A percentile compares a stretch with the other conserved stretches of the same genome.
phyloP scores from a whole-genome alignment of 345 rosid genomes.

The Excoecaria cochinchinensis region DNA sequence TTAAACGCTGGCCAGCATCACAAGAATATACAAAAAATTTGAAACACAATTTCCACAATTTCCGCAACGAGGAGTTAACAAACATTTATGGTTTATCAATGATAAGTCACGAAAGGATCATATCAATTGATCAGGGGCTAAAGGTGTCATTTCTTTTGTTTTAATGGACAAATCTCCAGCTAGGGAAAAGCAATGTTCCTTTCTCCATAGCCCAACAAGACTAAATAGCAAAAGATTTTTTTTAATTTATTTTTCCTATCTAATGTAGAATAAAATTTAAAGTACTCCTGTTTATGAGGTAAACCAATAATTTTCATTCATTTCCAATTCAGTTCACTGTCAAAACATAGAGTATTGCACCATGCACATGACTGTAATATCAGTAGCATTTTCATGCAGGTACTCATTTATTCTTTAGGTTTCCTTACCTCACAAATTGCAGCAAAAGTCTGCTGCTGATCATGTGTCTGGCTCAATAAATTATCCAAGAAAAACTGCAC shows the following conservation, averaged over 20 bases:
- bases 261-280: neutral
- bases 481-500: constrained; percentile 89
- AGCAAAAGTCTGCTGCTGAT: constrained; percentile 80
- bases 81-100: neutral
- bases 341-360: too few relatives aligned
- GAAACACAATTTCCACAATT: neutral
- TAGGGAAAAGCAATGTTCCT: neutral
- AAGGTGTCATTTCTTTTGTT: neutral
- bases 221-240: neutral
- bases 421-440: constrained; percentile 85
- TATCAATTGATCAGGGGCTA: neutral
- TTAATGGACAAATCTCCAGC: neutral
- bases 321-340: too few relatives aligned
- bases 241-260: neutral
- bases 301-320: neutral
- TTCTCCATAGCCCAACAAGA: neutral
- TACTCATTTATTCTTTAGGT: neutral
- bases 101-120: neutral
- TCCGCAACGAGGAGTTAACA: constrained; percentile 3
- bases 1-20: neutral
- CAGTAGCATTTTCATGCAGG: neutral
- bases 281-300: neutral
- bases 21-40: neutral
- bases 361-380: too few relatives aligned
- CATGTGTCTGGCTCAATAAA: constrained; percentile 70